Evolutionary conservation across 306 rosid genomes (phyloP), one percentile per base, ranked within the genome.

Genomic region (Prunus kanzakura): DNA sequence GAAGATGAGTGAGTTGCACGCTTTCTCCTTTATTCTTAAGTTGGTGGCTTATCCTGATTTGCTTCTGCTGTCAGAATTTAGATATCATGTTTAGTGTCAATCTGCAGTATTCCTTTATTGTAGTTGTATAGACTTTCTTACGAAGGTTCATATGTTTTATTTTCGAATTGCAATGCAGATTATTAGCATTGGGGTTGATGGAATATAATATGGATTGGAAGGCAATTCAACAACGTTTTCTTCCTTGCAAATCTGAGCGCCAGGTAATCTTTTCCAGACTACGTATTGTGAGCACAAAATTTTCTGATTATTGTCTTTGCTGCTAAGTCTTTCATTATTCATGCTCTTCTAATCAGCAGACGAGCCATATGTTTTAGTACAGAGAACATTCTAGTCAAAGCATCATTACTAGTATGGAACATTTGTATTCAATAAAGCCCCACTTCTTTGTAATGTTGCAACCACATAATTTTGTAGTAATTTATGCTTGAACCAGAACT

Each of bases 161-260:
- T 43, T 83, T 50, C 74, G 78, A 78, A 73, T 73, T 67, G 27
- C 71, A 15, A 81, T 84, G 73, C 91, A 89, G 98, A 77, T 84
- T 96, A 80, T 82, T 92, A 73, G 98, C 96, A 69, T 82, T 96
- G 64, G 98, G 99, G 65, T 82, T 92, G 80, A 77, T 92, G 91
- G 98, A 96, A 81, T 91, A 88, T 74, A 96, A 96, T 84, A 92
- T 92, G n/a, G 97, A 96, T 76, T 96, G 97, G 99, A 86, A 92
- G 78, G 93, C 96, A 51, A 91, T 96, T 80, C 97, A 88, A 85
- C 92, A 82, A 64, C 90, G 96, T 41, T 96, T 92, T 81, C 97
- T 96, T 87, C 99, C 99, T 58, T 86, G 93, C 96, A 96, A 96
- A 72, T 85, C 97, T 74, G 83, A 80, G 78, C 93, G 88, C 83